phyloP scores from a whole-genome alignment of 2,329 filamentous ascomycete genomes.

The Aspergillus transmontanensis region DNA sequence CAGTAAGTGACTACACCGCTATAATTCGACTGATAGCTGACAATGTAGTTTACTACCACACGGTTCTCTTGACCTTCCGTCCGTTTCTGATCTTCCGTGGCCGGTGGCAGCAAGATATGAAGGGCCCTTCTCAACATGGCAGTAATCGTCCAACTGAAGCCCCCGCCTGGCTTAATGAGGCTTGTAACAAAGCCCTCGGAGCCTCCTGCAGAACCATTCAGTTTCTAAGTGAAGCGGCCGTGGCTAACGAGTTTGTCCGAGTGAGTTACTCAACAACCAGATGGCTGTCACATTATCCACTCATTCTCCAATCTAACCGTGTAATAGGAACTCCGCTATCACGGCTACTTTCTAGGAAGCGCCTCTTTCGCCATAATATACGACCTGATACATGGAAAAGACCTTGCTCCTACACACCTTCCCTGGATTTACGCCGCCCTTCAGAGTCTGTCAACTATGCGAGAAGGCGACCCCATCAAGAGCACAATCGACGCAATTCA shows the following conservation, averaged over 20 bases:
- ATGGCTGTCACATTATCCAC: accelerated
- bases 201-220: conserved; percentile 46
- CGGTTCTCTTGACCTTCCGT: conserved; percentile 46
- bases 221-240: conserved; percentile 44
- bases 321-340: conserved; percentile 47
- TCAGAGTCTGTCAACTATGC: conserved; percentile 41
- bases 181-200: conserved; percentile 46
- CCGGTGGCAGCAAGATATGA: conserved; percentile 41
- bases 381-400: conserved; percentile 46
- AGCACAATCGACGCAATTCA: conserved; percentile 35
- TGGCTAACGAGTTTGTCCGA: conserved; percentile 43
- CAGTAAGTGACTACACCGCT: conserved; percentile 16
- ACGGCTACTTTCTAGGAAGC: conserved; percentile 48
- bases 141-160: conserved; percentile 27
- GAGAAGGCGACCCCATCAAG: conserved; percentile 29
- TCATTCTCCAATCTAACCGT: background rate
- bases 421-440: conserved; percentile 47
- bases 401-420: conserved; percentile 40
- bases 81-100: conserved; percentile 50
- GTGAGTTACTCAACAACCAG: conserved; percentile 26
- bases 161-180: conserved; percentile 47
- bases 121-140: conserved; percentile 13
- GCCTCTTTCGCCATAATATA: conserved; percentile 47
- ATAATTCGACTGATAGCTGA: conserved; percentile 8
- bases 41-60: conserved; percentile 47